Conservation (phyloP, 2,329 filamentous ascomycete genomes). For the Colletotrichum sp. region DNA sequence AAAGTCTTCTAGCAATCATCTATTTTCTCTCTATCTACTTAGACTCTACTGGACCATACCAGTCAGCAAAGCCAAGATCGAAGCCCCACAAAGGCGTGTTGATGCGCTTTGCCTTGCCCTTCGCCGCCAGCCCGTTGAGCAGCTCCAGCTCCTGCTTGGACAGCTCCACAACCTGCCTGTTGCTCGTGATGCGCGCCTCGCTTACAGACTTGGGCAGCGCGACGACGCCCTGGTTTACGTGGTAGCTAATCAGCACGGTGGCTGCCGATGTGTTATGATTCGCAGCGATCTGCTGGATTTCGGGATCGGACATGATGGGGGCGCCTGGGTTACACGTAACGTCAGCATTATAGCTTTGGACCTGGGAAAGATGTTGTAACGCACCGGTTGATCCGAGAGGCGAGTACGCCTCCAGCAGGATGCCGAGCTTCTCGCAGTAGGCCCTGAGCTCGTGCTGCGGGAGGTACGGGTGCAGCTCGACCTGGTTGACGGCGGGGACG, state of each 20-base stretch:
- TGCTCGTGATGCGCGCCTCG: background rate
- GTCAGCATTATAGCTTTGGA: accelerated
- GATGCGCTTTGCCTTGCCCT: background rate
- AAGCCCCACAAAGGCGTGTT: background rate
- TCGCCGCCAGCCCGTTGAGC: background rate
- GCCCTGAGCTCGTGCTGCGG: background rate
- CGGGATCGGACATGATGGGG: background rate
- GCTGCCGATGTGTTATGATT: background rate
- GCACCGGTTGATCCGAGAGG: background rate
- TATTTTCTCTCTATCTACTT: background rate
- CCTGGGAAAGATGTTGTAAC: accelerated
- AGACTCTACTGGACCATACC: background rate
- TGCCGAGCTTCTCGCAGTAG: background rate
- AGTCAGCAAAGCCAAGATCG: background rate
- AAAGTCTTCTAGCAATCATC: too few species aligned
- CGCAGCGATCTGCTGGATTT: background rate
- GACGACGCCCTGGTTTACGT: background rate
- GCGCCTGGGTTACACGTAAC: accelerated
- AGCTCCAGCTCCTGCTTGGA: background rate
- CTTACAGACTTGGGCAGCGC: background rate
- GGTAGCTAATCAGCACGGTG: background rate
- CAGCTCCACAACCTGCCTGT: background rate
- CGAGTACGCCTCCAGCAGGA: background rate
- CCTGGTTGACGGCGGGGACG: background rate
- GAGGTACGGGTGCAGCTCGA: background rate